A percentile compares a stretch with the other conserved stretches of the same genome.
Conservation (phyloP, 2,329 filamentous ascomycete species). For the Exophiala mesophila region DNA sequence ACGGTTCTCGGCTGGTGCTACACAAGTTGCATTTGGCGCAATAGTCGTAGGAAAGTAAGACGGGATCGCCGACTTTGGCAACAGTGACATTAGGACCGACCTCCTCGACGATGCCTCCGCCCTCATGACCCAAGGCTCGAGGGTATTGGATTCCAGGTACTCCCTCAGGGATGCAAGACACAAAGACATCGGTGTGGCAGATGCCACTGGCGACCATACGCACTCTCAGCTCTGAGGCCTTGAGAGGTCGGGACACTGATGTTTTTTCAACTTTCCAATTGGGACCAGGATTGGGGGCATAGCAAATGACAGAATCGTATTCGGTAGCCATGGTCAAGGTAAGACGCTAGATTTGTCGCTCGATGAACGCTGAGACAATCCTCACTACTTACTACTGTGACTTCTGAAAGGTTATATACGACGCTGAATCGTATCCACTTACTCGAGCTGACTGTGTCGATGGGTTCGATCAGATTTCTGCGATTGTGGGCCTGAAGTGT, state of each 20-base stretch:
- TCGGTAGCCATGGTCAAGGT: conserved; percentile 14
- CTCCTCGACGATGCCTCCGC: conserved; percentile 48
- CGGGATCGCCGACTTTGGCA: conserved; percentile 43
- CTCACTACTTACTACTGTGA: no score
- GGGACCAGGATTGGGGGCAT: conserved; percentile 6
- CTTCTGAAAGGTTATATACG: no score
- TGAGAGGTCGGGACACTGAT: conserved; percentile 5
- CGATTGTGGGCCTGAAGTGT: no score
- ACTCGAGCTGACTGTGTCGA: not conserved
- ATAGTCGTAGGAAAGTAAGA: conserved; percentile 46
- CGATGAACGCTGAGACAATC: no score
- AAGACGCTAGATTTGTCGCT: no score
- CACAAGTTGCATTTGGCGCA: conserved; percentile 48
- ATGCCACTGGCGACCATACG: conserved; percentile 52
- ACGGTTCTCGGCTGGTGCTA: conserved; percentile 40
- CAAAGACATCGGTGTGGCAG: conserved; percentile 52
- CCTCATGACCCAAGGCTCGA: conserved; percentile 51
- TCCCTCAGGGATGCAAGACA: conserved; percentile 36
- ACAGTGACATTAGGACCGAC: conserved; percentile 39
- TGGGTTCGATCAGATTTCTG: no score
- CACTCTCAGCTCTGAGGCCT: conserved; percentile 45
- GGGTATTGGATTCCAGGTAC: conserved; percentile 41
- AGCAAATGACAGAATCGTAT: conserved; percentile 7
- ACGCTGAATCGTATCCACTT: not conserved
- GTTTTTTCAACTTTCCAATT: conserved; percentile 14